Evolutionary conservation across 2,329 filamentous ascomycete species (phyloP).

Genomic region (Colletotrichum sansevieriae): DNA sequence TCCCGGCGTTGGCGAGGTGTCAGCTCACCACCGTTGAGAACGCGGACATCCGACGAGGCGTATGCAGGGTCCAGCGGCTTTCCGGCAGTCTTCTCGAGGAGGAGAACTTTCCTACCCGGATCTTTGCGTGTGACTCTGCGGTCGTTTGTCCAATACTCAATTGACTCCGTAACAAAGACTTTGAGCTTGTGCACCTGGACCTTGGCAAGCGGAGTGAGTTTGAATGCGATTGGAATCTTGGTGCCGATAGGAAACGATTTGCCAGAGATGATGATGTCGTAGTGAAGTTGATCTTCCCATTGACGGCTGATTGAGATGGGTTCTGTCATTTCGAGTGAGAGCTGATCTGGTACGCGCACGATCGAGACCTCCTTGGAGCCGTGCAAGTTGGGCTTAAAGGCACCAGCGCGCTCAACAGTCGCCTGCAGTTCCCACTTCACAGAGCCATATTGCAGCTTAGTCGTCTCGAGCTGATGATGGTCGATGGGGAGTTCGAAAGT

Average conservation of each 20-base stretch:
- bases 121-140: constrained; percentile 88
- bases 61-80: constrained; percentile 80
- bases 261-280: constrained; percentile 95
- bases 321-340: constrained; percentile 90
- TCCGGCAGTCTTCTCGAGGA: constrained; percentile 91
- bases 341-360: constrained; percentile 87
- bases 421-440: constrained; percentile 92
- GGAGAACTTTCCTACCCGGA: constrained; percentile 83
- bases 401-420: constrained; percentile 85
- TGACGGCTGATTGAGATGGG: constrained; percentile 93
- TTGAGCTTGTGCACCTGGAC: constrained; percentile 94
- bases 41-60: constrained; percentile 79
- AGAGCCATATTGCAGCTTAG: constrained; percentile 85
- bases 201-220: constrained; percentile 91
- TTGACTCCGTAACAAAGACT: constrained; percentile 89
- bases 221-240: constrained; percentile 93
- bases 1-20: constrained; percentile 61
- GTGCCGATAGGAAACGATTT: constrained; percentile 93
- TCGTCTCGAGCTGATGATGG: constrained; percentile 89
- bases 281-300: constrained; percentile 96
- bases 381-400: constrained; percentile 89
- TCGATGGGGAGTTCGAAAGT: constrained; percentile 91
- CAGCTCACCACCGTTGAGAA: constrained; percentile 85
- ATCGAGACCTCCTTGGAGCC: constrained; percentile 86
- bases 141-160: constrained; percentile 91